A percentile compares a stretch with the other conserved stretches of the same genome.
phyloP scores from a whole-genome alignment of 176 grass and related monocot genomes.

The Microstegium vimineum region DNA sequence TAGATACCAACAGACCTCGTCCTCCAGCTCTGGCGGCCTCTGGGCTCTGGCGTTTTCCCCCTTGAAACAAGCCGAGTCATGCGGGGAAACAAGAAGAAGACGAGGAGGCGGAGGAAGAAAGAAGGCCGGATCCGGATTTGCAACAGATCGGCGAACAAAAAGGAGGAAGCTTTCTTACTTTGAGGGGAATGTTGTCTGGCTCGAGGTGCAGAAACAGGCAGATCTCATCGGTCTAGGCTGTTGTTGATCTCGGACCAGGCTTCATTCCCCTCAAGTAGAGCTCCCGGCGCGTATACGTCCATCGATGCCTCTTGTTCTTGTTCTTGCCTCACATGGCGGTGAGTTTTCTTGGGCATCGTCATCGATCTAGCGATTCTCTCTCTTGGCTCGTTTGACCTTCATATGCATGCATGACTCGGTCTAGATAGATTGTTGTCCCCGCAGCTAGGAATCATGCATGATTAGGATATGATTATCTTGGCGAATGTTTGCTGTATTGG shows the following conservation, averaged over 20 bases:
- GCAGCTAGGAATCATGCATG: neutral
- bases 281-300: neutral
- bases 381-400: neutral
- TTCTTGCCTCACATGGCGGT: neutral
- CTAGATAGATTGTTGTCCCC: too few species aligned
- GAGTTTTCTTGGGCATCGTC: slow-evolving; percentile 1
- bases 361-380: neutral
- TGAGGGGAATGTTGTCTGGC: slow-evolving; percentile 66
- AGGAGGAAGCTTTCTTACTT: slow-evolving; percentile 28
- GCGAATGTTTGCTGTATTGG: neutral
- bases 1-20: slow-evolving; percentile 32
- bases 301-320: too few species aligned
- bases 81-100: neutral
- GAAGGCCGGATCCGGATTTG: neutral
- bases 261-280: slow-evolving; percentile 91
- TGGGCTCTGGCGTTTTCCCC: neutral
- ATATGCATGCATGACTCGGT: neutral
- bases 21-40: neutral
- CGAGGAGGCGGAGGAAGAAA: neutral
- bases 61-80: slow-evolving; percentile 22
- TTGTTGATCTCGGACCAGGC: slow-evolving; percentile 94
- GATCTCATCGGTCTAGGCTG: slow-evolving; percentile 25
- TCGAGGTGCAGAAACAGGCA: slow-evolving; percentile 31
- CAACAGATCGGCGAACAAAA: neutral
- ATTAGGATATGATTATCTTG: slow-evolving; percentile 38